Evolutionary conservation across 257 asterid species (phyloP), one percentile per base, ranked within the genome.

Genomic region (Sherardia arvensis): DNA sequence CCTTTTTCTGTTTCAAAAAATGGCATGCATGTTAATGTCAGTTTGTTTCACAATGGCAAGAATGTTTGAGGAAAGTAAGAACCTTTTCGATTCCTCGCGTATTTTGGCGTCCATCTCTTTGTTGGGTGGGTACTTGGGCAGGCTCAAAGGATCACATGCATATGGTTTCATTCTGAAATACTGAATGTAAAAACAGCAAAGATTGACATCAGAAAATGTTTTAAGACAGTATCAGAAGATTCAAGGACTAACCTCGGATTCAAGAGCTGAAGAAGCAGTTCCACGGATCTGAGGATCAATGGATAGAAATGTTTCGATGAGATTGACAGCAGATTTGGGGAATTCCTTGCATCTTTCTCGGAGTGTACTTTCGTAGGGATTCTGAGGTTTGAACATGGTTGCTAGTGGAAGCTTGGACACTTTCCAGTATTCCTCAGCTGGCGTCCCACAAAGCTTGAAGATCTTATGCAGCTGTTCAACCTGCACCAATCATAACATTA

Each of bases 41-140:
- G 34, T 30, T 30, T 30, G 43, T 34, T 34, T 34, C 43, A 34
- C n/a, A n/a, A n/a, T n/a, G 43, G 9, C 43, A 34, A 43, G 51
- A 15, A 43, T 43, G 21, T 38, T 43, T 43, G 49, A 5, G 15
- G 49, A 43, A 15, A 15, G 14, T 3, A 43, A 62, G 43, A 61
- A 82, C 95, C 96, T 87, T 73, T 74, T 77, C 21, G 77, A 84
- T 14, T 85, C 96, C 67, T 90, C 96, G 6, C 97, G 85, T 74
- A 74, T 67, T 79, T 85, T 90, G n/a, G 96, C 97, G 77, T 93
- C 99, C 32, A 90, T 87, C 85, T 93, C 99, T 66, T 87, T 93
- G 78, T 84, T 90, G 1, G 99, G 99, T 6, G 95, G 96, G 79
- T 78, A 90, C 70, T 78, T 85, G 0, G 95, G 96, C 81, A 93